Percentiles rank a stretch among this genome's conserved stretches.
These are phyloP conservation scores for Dendrobium catenatum DNA, from an alignment of 106 monocot species.

Conservation along the genomic window DNA sequence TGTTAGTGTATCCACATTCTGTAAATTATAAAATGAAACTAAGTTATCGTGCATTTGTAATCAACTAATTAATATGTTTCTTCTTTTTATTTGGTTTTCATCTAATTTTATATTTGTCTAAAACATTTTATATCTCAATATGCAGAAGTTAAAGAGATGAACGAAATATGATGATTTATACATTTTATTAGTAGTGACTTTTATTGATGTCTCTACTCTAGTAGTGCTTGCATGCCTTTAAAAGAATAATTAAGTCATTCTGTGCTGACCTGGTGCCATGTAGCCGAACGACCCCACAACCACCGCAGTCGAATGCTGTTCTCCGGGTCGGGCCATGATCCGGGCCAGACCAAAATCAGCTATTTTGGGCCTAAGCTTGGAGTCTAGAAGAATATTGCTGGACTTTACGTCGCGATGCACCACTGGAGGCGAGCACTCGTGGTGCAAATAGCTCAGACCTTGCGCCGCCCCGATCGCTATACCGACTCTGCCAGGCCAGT, in stretches of 20 bases:
- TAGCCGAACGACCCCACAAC: slow-evolving; percentile 79
- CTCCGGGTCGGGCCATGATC: slow-evolving; percentile 27
- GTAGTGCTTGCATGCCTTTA: too few relatives aligned
- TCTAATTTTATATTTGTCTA: too few relatives aligned
- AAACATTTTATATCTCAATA: too few relatives aligned
- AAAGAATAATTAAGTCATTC: too few relatives aligned
- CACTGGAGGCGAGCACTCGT: slow-evolving; percentile 50
- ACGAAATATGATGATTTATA: too few relatives aligned
- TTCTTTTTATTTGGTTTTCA: too few relatives aligned
- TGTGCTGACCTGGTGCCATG: slow-evolving; percentile 37
- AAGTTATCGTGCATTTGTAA: too few relatives aligned
- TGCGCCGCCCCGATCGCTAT: slow-evolving; percentile 66
- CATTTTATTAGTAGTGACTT: too few relatives aligned
- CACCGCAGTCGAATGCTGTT: slow-evolving; percentile 8
- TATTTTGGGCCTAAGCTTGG: slow-evolving; percentile 46
- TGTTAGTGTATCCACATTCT: slow-evolving; percentile 50
- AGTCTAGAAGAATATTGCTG: slow-evolving; percentile 75
- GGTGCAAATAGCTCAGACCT: slow-evolving; percentile 86
- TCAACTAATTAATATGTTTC: too few relatives aligned
- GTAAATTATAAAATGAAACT: too few relatives aligned
- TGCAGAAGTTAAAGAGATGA: too few relatives aligned
- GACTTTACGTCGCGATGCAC: slow-evolving; percentile 85
- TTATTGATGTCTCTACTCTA: too few relatives aligned
- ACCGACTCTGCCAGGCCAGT: slow-evolving; percentile 71
- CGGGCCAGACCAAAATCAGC: slow-evolving; percentile 84